phyloP scores from a whole-genome alignment of 441 rosid genomes.

The Biscutella auriculata region DNA sequence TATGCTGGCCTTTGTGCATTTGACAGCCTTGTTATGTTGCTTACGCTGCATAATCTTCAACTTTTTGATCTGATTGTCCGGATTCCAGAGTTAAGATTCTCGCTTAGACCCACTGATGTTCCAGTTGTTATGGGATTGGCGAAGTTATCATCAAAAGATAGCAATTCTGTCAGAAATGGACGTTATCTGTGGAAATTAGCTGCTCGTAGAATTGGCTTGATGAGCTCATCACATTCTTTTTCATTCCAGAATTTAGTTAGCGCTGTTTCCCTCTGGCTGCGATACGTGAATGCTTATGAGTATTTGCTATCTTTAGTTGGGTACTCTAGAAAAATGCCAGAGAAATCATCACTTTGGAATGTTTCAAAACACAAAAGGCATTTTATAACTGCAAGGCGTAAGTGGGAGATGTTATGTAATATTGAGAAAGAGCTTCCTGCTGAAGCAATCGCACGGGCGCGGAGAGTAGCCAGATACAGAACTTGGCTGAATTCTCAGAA shows the following conservation, averaged over 20 bases:
- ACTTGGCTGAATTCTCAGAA: constrained; percentile 27
- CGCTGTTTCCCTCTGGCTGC: constrained; percentile 54
- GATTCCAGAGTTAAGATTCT: constrained; percentile 40
- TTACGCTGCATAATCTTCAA: constrained; percentile 44
- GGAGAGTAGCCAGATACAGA: constrained; percentile 65
- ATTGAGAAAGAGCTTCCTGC: constrained; percentile 67
- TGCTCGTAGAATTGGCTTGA: constrained; percentile 46
- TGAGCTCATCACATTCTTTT: constrained; percentile 43
- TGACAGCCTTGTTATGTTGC: constrained; percentile 26
- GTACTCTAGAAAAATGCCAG: constrained; percentile 36
- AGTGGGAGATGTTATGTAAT: constrained; percentile 46
- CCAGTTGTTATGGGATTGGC: constrained; percentile 34
- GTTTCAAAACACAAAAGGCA: constrained; percentile 31
- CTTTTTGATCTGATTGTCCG: constrained; percentile 36
- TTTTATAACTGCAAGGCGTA: constrained; percentile 35
- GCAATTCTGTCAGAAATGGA: constrained; percentile 47
- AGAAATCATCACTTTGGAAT: constrained; percentile 33
- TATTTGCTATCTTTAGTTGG: constrained; percentile 41
- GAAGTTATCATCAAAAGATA: constrained; percentile 33
- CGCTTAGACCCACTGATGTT: constrained; percentile 49
- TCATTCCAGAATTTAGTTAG: constrained; percentile 46
- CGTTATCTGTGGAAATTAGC: constrained; percentile 74
- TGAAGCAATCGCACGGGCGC: constrained; percentile 73
- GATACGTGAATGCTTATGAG: constrained; percentile 59
- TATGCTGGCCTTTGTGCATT: constrained; percentile 23